phyloP scores from a whole-genome alignment of 495 filamentous ascomycete species.

The Hyaloscypha bicolor region DNA sequence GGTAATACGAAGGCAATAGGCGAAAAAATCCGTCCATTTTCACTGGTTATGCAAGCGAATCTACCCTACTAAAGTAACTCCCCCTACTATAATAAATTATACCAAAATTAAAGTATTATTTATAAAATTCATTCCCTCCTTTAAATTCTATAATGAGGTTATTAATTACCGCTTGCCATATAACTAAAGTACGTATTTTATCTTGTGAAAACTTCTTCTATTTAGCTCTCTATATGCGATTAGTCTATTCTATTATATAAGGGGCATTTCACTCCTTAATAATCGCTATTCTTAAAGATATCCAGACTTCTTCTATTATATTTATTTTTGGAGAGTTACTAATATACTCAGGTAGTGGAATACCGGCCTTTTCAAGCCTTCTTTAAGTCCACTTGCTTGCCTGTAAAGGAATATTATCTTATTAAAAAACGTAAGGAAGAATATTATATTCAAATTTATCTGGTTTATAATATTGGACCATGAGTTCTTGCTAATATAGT shows the following conservation, averaged over 20 bases:
- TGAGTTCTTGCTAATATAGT: not conserved
- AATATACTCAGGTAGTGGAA: slow-evolving; percentile 18
- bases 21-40: not conserved
- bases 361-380: slow-evolving; percentile 3
- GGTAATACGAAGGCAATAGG: too few species aligned
- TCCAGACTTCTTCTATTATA: too few species aligned
- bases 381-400: slow-evolving; percentile 12
- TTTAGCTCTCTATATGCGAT: slow-evolving; percentile 11
- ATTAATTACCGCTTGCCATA: slow-evolving; percentile 12
- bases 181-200: slow-evolving; percentile 5
- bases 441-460: too few species aligned
- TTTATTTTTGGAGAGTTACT: slow-evolving; percentile 4
- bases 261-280: too few species aligned
- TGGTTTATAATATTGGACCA: too few species aligned
- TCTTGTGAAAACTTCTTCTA: slow-evolving; percentile 7
- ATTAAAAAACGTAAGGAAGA: slow-evolving; percentile 3
- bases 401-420: slow-evolving; percentile 15
- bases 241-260: slow-evolving; percentile 2
- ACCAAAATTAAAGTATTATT: slow-evolving; percentile 11
- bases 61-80: not conserved
- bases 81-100: not conserved
- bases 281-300: too few species aligned
- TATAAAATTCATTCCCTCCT: too few species aligned
- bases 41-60: not conserved
- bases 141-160: not conserved